Evolutionary conservation across 2,329 filamentous ascomycete genomes (phyloP).

Genomic region (Ophiostoma populinum): DNA sequence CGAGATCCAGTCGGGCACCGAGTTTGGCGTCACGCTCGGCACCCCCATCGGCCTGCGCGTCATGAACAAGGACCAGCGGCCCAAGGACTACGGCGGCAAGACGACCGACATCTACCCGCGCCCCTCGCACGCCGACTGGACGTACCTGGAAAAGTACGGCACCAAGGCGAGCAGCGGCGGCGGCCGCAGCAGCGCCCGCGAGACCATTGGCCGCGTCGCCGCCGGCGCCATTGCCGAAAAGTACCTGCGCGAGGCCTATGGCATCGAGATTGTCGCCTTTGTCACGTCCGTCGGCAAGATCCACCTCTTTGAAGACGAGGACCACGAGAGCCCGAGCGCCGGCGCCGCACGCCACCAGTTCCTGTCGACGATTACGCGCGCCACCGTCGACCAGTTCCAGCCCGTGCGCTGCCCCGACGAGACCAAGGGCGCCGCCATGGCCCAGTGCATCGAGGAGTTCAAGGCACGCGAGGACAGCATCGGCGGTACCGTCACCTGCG

Average conservation of each 20-base stretch:
- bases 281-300: conserved; percentile 69
- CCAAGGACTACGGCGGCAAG: conserved; percentile 74
- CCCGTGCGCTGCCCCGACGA: conserved; percentile 74
- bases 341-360: conserved; percentile 25
- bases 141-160: conserved; percentile 93
- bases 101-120: conserved; percentile 88
- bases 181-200: conserved; percentile 77
- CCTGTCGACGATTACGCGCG: conserved; percentile 52
- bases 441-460: conserved; percentile 58
- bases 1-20: conserved; percentile 81
- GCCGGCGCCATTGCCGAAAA: conserved; percentile 89
- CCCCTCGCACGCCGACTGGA: conserved; percentile 89
- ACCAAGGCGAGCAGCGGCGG: conserved; percentile 83
- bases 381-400: conserved; percentile 65
- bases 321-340: neutral
- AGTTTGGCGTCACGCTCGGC: conserved; percentile 76
- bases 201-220: conserved; percentile 86
- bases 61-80: conserved; percentile 81
- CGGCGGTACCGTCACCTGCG: conserved; percentile 85
- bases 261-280: conserved; percentile 82
- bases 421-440: conserved; percentile 52
- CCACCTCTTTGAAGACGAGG: conserved; percentile 46
- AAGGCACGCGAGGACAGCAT: conserved; percentile 72
- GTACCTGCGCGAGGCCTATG: conserved; percentile 64
- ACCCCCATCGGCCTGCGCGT: conserved; percentile 82